These are phyloP conservation scores for Talaromyces sp. DNA, from an alignment of 2,329 filamentous ascomycete species.

Conservation along the genomic window DNA sequence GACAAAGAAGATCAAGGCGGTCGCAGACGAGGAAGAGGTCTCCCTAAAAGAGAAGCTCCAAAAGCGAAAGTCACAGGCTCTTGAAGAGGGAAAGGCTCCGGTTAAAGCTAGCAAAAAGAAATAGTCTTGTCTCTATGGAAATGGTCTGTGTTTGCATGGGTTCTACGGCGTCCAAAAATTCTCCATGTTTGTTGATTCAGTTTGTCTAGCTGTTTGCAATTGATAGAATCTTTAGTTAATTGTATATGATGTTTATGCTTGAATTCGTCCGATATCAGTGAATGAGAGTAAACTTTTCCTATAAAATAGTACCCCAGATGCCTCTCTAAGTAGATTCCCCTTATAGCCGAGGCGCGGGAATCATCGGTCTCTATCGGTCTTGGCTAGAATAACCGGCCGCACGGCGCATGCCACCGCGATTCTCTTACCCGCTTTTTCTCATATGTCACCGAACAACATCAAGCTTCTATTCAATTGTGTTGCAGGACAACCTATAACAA, in stretches of 20 bases:
- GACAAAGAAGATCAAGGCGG: constrained; percentile 38
- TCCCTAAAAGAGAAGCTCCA: constrained; percentile 49
- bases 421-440: constrained; percentile 2
- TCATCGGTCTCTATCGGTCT: constrained; percentile 6
- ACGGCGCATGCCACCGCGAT: background rate
- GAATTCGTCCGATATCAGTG: background rate
- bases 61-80: constrained; percentile 48
- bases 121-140: background rate
- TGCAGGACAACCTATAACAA: background rate
- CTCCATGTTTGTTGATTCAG: background rate
- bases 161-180: constrained; percentile 24
- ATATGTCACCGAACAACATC: constrained; percentile 1
- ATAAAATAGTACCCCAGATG: background rate
- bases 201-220: background rate
- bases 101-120: constrained; percentile 16
- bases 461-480: constrained; percentile 6
- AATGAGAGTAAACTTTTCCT: background rate
- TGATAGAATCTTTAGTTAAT: background rate
- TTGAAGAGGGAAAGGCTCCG: constrained; percentile 41
- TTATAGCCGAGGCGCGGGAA: constrained; percentile 13
- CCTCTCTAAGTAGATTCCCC: background rate
- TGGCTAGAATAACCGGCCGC: background rate
- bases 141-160: constrained; percentile 22
- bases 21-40: constrained; percentile 39
- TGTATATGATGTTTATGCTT: background rate